A percentile compares a stretch with the other conserved stretches of the same genome.
These are phyloP conservation scores for Fusarium decemcellulare DNA, from an alignment of 2,329 filamentous ascomycete species.

Conservation along the genomic window DNA sequence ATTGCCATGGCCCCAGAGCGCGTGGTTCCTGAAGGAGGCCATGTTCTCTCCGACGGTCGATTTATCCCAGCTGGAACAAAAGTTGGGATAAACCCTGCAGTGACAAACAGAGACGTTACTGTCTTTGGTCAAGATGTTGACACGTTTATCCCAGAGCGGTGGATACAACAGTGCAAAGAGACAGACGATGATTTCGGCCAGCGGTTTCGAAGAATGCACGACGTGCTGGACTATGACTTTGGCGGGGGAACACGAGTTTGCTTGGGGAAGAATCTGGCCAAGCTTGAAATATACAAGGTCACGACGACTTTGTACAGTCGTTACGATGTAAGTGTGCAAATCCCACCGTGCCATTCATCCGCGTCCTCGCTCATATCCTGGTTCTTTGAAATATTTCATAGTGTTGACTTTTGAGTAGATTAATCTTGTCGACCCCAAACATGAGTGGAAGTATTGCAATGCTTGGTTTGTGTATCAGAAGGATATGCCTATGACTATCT, in stretches of 20 bases:
- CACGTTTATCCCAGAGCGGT: constrained; percentile 4
- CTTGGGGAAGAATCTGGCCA: constrained; percentile 10
- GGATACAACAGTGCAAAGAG: not conserved
- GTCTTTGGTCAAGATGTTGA: constrained; percentile 8
- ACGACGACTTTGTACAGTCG: constrained; percentile 1
- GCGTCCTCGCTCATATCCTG: too few relatives aligned
- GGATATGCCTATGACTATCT: not conserved
- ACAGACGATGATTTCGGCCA: not conserved
- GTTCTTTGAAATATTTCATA: too few relatives aligned
- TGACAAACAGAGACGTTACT: not conserved
- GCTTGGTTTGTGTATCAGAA: not conserved
- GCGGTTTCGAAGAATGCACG: constrained; percentile 1
- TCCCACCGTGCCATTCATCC: too few relatives aligned
- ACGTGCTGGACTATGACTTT: constrained; percentile 5
- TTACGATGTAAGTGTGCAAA: not conserved
- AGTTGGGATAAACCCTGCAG: constrained; percentile 4
- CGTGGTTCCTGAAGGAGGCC: not conserved
- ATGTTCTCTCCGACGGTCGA: constrained; percentile 2
- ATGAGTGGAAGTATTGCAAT: not conserved
- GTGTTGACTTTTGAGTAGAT: not conserved
- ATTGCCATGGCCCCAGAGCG: not conserved
- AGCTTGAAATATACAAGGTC: constrained; percentile 14
- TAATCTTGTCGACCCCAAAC: not conserved
- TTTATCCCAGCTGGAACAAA: constrained; percentile 1
- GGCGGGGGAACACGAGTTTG: constrained; percentile 5